Evolutionary conservation across 176 grass and related monocot genomes (phyloP).

Genomic region (Secale cereale): DNA sequence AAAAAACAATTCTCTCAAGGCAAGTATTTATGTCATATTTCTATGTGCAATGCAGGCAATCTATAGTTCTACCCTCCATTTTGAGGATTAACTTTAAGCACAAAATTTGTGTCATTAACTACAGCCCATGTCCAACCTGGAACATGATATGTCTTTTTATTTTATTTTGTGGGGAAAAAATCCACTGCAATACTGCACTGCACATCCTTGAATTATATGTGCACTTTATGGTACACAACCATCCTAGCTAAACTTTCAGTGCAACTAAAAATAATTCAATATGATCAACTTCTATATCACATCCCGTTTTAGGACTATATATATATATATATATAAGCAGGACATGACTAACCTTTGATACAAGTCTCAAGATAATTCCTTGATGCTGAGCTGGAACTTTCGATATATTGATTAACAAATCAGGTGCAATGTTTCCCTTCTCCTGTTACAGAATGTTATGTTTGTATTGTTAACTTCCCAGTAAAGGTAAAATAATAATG

Average conservation of each 20-base stretch:
- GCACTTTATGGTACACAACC: not conserved
- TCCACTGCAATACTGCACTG: not conserved
- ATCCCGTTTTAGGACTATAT: not conserved
- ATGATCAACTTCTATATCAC: not conserved
- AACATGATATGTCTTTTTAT: not conserved
- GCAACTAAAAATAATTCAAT: constrained; percentile 7
- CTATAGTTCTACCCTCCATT: not conserved
- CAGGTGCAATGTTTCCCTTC: constrained; percentile 66
- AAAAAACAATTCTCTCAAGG: not conserved
- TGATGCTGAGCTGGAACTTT: constrained; percentile 76
- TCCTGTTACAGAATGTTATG: constrained; percentile 48
- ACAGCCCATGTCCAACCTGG: not conserved
- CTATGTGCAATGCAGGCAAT: not conserved
- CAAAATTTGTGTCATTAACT: not conserved
- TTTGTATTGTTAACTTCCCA: constrained; percentile 14
- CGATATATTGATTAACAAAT: constrained; percentile 73
- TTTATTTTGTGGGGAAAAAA: not conserved
- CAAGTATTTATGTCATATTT: constrained; percentile 4
- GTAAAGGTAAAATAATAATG: not conserved
- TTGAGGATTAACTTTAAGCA: not conserved
- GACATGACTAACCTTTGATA: constrained; percentile 62
- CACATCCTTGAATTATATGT: not conserved
- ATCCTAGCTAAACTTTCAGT: not conserved
- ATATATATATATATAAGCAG: constrained; percentile 7
- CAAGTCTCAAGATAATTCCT: constrained; percentile 80